Conservation (phyloP, 1,139 yeast species). For the Sugiyamaella novakii region DNA sequence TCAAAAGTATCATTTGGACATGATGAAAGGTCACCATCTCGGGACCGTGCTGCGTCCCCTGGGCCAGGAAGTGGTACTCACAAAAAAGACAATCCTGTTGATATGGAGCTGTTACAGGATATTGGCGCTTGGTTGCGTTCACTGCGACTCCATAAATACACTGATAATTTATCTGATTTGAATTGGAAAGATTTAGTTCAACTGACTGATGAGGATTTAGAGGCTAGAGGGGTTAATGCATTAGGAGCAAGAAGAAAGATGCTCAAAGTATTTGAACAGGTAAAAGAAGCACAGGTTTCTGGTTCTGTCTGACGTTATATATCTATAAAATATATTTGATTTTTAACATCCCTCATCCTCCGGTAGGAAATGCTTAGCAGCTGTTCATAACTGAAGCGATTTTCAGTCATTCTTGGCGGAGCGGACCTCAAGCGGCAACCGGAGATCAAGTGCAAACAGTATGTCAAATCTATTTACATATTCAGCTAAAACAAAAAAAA, state of each 20-base stretch:
- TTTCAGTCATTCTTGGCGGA: not conserved
- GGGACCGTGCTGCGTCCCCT: slow-evolving; percentile 19
- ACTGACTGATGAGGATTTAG: slow-evolving; percentile 68
- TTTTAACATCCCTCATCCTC: no score
- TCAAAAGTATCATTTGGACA: slow-evolving; percentile 23
- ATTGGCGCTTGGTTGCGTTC: slow-evolving; percentile 93
- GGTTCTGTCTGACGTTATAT: slow-evolving; percentile 13
- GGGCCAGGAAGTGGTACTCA: slow-evolving; percentile 36
- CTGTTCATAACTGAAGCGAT: no score
- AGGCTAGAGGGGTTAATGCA: slow-evolving; percentile 82
- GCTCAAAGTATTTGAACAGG: slow-evolving; percentile 86
- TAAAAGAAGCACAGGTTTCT: slow-evolving; percentile 48
- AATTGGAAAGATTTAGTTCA: slow-evolving; percentile 80
- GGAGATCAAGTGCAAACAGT: not conserved
- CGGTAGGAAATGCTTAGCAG: no score
- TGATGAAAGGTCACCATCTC: slow-evolving; percentile 19
- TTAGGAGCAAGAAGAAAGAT: slow-evolving; percentile 93
- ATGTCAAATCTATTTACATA: slow-evolving; percentile 17
- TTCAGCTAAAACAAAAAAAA: not conserved
- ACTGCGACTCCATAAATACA: slow-evolving; percentile 87
- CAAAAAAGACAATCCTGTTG: slow-evolving; percentile 59
- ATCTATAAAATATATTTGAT: no score
- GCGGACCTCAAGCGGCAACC: no score
- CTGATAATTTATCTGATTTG: slow-evolving; percentile 74
- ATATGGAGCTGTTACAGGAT: slow-evolving; percentile 65